Base-by-base conservation (phyloP, 371 early-diverging fungal species). In the Rhizopus stolonifer region DNA sequence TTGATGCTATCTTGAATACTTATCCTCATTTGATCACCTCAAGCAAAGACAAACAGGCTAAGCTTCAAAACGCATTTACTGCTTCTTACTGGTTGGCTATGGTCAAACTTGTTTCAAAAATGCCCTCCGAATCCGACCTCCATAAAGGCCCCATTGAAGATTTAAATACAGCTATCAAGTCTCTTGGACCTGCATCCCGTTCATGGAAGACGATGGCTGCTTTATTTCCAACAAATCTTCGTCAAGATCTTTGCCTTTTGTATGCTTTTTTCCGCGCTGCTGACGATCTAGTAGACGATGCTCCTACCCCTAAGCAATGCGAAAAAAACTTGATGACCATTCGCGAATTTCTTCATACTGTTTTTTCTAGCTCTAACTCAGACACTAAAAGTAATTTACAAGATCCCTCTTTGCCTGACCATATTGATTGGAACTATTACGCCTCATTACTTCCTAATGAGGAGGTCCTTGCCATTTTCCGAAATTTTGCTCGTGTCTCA, bases 221-320 rank as follows among this genome's bases (percentile, higher is more conserved):
- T 13, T 47, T 83, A 1, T 81, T 74, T 31, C 80, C 80, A 21
- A 49, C 59, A 2, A 67, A 74, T 23, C 53, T 83, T 14, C 64
- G 80, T 6, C 70, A 74, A 52, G 80, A 81, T 46, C 50, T 82
- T 11, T 65, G 72, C 29, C 58, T 76, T 3, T 52, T 84, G 6
- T 84, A 84, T 53, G 79, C 74, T 2, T 79, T 80, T 44, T 84
- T 80, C 45, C 81, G 84, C 18, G 56, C 72, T 29, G 70, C 73
- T 6, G 84, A 84, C 53, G 84, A 84, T 49, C 58, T 84, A 13
- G 68, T 74, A 3, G 84, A 84, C 56, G 70, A 64, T 42, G 61
- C 64, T 0, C 57, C 62, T 36, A 61, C 64, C 3, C 56, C 48
- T 17, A 60, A 69, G 22, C 57, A 68, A 2, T 11, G 55, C 15